Evolutionary conservation across 139 green algal species (phyloP).

Genomic region (Tetradesmus obliquus): DNA sequence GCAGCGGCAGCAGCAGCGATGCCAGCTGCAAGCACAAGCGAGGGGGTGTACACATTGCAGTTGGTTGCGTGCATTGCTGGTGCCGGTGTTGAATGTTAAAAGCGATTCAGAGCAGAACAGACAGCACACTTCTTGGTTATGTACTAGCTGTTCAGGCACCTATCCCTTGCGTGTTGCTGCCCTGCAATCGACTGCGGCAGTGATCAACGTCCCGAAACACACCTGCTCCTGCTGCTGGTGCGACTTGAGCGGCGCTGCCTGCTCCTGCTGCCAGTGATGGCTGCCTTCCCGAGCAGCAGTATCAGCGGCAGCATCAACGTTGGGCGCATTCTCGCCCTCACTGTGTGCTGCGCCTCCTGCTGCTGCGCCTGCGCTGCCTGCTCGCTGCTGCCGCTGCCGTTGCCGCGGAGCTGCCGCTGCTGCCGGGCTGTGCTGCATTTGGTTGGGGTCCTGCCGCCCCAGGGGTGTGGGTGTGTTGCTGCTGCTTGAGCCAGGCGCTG

Average conservation of each 20-base stretch:
- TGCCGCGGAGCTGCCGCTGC: background rate
- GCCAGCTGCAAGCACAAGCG: slow-evolving; percentile 10
- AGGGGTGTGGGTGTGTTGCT: background rate
- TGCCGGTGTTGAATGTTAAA: background rate
- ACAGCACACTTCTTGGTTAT: too few species aligned
- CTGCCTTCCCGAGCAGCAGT: slow-evolving; percentile 48
- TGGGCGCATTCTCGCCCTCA: background rate
- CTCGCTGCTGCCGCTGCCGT: slow-evolving; percentile 35
- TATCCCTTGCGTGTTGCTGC: background rate
- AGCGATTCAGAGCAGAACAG: too few species aligned
- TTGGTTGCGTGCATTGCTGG: background rate
- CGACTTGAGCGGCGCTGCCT: slow-evolving; percentile 71
- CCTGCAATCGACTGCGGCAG: background rate
- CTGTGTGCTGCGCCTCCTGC: background rate
- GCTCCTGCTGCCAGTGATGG: slow-evolving; percentile 49
- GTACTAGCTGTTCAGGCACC: too few species aligned
- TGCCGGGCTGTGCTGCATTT: slow-evolving; percentile 21
- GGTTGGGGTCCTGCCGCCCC: slow-evolving; percentile 39
- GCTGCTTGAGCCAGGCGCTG: background rate
- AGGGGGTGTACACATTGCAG: background rate
- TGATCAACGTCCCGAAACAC: background rate
- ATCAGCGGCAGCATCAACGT: background rate
- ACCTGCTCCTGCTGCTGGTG: slow-evolving; percentile 43
- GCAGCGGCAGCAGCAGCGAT: slow-evolving; percentile 35
- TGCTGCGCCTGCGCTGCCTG: background rate